phyloP scores from a whole-genome alignment of 768 basidiomycete genomes.

The Lactarius deliciosus region DNA sequence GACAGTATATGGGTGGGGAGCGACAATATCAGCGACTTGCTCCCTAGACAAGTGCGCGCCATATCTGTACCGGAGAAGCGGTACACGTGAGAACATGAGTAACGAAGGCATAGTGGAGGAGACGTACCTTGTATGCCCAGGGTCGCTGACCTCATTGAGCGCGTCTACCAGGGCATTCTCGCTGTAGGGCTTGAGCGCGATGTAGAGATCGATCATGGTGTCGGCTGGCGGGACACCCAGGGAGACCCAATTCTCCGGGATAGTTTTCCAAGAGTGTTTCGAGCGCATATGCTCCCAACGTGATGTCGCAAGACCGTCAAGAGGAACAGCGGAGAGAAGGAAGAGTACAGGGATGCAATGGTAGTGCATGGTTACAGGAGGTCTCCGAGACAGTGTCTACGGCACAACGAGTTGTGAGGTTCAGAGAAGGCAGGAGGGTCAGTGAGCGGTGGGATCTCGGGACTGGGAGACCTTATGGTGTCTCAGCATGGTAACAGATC shows the following conservation, averaged over 20 bases:
- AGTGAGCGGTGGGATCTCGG: no score
- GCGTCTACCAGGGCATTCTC: neutral
- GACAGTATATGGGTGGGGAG: neutral
- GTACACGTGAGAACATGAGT: neutral
- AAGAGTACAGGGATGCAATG: neutral
- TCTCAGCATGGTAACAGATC: no score
- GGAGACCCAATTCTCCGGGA: neutral
- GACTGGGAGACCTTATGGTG: neutral
- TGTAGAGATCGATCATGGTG: no score
- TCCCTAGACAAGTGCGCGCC: neutral
- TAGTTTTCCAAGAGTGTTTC: neutral
- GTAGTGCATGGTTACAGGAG: neutral
- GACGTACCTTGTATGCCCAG: no score
- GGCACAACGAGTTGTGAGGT: neutral
- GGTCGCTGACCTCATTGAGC: neutral
- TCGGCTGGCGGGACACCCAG: neutral
- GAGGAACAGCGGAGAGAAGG: neutral
- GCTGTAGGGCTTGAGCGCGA: neutral
- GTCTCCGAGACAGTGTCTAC: neutral
- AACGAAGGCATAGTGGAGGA: neutral
- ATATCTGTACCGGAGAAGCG: neutral
- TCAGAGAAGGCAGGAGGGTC: neutral
- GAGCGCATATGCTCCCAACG: neutral
- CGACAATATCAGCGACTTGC: neutral
- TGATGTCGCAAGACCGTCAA: neutral